A percentile compares a stretch with the other conserved stretches of the same genome.
phyloP scores from a whole-genome alignment of 495 filamentous ascomycete genomes.

The Aspergillus saccharolyticus region DNA sequence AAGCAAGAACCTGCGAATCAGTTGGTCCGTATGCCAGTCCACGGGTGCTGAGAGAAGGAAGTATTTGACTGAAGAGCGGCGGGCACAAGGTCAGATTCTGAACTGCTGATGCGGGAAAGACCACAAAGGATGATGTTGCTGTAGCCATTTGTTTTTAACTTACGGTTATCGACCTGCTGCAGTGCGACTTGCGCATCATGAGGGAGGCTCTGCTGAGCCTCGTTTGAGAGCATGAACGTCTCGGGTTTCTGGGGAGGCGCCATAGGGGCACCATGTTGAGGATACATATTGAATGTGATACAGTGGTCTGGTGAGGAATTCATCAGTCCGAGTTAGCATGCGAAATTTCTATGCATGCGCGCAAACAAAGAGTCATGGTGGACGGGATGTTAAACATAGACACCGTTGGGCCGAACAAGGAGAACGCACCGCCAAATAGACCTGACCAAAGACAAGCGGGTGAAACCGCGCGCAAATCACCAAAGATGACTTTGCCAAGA shows the following conservation, averaged over 20 bases:
- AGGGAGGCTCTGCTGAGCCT: slow-evolving; percentile 91
- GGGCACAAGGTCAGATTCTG: not conserved
- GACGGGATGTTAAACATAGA: not conserved
- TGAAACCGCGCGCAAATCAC: not conserved
- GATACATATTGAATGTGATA: slow-evolving; percentile 39
- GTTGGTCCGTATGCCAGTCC: slow-evolving; percentile 95
- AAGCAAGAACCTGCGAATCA: slow-evolving; percentile 90
- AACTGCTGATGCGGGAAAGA: not conserved
- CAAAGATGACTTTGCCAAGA: not conserved
- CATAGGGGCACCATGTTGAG: slow-evolving; percentile 52
- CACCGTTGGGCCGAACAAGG: slow-evolving; percentile 1
- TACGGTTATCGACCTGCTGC: slow-evolving; percentile 97
- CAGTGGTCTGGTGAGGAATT: not conserved
- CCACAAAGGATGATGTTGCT: not conserved
- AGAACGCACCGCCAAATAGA: slow-evolving; percentile 17
- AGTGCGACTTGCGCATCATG: slow-evolving; percentile 96
- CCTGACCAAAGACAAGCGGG: slow-evolving; percentile 9
- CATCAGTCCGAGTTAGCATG: slow-evolving; percentile 14
- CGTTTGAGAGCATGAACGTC: slow-evolving; percentile 95
- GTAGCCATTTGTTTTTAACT: slow-evolving; percentile 33
- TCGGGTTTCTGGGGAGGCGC: slow-evolving; percentile 84
- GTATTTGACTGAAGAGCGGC: slow-evolving; percentile 74
- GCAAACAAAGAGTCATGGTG: slow-evolving; percentile 12
- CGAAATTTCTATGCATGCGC: slow-evolving; percentile 13
- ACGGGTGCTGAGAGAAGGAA: slow-evolving; percentile 98